phyloP scores from a whole-genome alignment of 306 rosid species.

The Clitoria ternatea region DNA sequence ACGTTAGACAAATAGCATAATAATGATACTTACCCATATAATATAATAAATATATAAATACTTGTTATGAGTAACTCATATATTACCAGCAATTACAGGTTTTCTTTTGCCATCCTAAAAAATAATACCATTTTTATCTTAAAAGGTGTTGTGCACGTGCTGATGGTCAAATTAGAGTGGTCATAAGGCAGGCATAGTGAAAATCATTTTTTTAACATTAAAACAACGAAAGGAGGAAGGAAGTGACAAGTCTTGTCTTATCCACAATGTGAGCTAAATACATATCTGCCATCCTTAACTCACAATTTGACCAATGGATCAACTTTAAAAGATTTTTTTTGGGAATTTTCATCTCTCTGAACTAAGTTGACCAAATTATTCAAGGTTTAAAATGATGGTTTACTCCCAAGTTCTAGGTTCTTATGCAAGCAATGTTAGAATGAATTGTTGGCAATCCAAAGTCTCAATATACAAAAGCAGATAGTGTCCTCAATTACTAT shows the following conservation, averaged over 20 bases:
- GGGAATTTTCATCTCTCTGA: not conserved
- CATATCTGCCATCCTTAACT: not conserved
- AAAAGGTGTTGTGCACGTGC: conserved; percentile 34
- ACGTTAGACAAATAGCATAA: no score
- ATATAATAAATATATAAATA: no score
- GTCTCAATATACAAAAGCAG: not conserved
- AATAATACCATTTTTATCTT: conserved; percentile 4
- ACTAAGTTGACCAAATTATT: not conserved
- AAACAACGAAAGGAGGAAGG: not conserved
- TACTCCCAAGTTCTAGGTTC: not conserved
- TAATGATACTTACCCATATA: no score
- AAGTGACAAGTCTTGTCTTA: not conserved
- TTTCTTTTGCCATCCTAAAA: no score
- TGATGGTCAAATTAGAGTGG: conserved; percentile 13
- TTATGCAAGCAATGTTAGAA: not conserved
- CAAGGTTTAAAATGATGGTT: not conserved
- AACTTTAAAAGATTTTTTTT: not conserved
- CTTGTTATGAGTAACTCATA: no score
- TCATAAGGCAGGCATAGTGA: not conserved
- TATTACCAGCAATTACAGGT: no score
- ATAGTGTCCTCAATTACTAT: not conserved
- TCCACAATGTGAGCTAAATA: not conserved
- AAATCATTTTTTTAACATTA: not conserved
- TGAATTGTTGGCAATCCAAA: not conserved
- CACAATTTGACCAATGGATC: not conserved